Percentiles rank a stretch among this genome's conserved stretches.
Evolutionary conservation across 352 stramenopile species (phyloP).

Genomic region (Phytophthora kernoviae): DNA sequence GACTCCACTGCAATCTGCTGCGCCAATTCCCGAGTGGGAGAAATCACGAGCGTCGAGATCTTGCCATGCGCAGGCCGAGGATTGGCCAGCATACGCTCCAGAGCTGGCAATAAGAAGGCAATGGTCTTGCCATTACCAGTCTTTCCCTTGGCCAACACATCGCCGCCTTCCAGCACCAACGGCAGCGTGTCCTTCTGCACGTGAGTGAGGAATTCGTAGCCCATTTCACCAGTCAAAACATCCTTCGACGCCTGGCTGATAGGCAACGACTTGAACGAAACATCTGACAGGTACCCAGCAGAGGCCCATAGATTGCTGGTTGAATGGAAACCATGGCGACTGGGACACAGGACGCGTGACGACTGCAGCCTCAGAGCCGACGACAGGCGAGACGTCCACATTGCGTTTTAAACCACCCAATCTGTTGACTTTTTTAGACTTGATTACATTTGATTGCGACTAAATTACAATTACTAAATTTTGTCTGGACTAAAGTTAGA

Average conservation of each 20-base stretch:
- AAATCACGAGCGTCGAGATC: slow-evolving; percentile 93
- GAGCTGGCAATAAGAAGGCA: slow-evolving; percentile 75
- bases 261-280: slow-evolving; percentile 48
- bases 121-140: slow-evolving; percentile 92
- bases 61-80: slow-evolving; percentile 67
- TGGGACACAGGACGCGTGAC: slow-evolving; percentile 14
- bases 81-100: slow-evolving; percentile 80
- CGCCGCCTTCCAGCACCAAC: slow-evolving; percentile 70
- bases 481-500: too few species aligned
- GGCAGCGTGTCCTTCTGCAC: slow-evolving; percentile 90
- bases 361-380: slow-evolving; percentile 5
- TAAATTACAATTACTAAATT: too few species aligned
- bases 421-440: background rate
- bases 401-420: too few species aligned
- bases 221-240: slow-evolving; percentile 77
- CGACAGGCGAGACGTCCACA: slow-evolving; percentile 35
- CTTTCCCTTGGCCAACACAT: slow-evolving; percentile 92
- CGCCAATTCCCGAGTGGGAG: slow-evolving; percentile 95
- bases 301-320: slow-evolving; percentile 13
- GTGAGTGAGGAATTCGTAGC: slow-evolving; percentile 89
- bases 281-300: slow-evolving; percentile 44
- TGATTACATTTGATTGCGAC: background rate
- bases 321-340: slow-evolving; percentile 18
- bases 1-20: slow-evolving; percentile 95
- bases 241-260: slow-evolving; percentile 63